phyloP scores from a whole-genome alignment of 805 yeast genomes.

The Yamadazyma laniorum region DNA sequence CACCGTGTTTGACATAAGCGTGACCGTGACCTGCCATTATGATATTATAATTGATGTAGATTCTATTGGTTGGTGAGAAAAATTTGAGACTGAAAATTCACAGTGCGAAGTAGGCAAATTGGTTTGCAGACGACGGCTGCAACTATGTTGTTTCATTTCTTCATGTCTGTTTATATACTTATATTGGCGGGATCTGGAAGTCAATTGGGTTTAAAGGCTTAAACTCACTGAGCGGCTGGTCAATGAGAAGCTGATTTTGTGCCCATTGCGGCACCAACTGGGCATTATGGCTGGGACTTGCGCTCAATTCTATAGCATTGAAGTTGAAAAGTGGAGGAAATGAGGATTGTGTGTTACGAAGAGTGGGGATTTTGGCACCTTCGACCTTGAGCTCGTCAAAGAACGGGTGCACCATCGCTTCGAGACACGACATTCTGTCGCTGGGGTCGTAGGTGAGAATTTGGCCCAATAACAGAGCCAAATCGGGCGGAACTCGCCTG shows the following conservation, averaged over 20 bases:
- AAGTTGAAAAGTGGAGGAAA: constrained; percentile 54
- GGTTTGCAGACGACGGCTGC: background rate
- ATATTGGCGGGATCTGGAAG: constrained; percentile 11
- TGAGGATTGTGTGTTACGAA: constrained; percentile 38
- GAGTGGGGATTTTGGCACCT: constrained; percentile 38
- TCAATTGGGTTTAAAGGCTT: constrained; percentile 11
- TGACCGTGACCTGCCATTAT: constrained; percentile 44
- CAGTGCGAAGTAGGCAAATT: background rate
- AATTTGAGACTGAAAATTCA: background rate
- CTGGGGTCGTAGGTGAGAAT: constrained; percentile 68
- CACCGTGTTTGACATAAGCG: constrained; percentile 53
- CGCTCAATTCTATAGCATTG: constrained; percentile 49
- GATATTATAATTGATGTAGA: constrained; percentile 1
- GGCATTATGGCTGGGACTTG: constrained; percentile 38
- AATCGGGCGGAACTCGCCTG: constrained; percentile 51
- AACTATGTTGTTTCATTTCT: background rate
- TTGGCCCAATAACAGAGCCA: constrained; percentile 53
- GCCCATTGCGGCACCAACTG: constrained; percentile 44
- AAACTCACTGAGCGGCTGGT: constrained; percentile 9
- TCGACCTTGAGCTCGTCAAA: constrained; percentile 51
- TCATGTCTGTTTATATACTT: background rate
- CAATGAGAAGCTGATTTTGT: constrained; percentile 8
- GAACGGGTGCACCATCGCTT: constrained; percentile 51
- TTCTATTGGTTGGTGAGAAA: constrained; percentile 7
- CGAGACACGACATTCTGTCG: constrained; percentile 58